Conservation (phyloP, 768 basidiomycete species). For the Exidia glandulosa region DNA sequence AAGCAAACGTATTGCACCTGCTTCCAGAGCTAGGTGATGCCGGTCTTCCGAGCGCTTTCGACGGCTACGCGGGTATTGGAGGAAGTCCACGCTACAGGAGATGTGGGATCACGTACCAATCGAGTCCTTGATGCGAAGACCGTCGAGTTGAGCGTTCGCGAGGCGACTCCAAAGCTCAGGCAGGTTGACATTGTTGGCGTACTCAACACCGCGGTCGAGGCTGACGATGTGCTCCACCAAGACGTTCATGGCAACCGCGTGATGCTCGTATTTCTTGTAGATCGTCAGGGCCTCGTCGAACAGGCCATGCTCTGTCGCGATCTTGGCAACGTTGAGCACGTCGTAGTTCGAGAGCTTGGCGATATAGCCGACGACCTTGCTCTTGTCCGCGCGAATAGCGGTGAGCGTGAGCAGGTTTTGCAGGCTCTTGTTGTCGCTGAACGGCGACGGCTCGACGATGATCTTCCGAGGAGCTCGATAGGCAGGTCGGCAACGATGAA, state of each 20-base stretch:
- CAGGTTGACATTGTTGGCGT: too few relatives aligned
- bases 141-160: constrained; percentile 98
- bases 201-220: constrained; percentile 92
- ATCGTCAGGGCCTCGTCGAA: constrained; percentile 95
- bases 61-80: constrained; percentile 55
- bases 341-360: constrained; percentile 96
- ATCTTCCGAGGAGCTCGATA: constrained; percentile 97
- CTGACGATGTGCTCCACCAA: constrained; percentile 97
- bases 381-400: constrained; percentile 94
- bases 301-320: constrained; percentile 97
- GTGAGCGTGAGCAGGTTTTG: constrained; percentile 93
- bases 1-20: constrained; percentile 98
- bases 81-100: background rate
- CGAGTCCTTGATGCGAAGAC: constrained; percentile 93
- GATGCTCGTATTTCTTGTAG: constrained; percentile 94
- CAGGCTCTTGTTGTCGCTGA: constrained; percentile 93
- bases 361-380: constrained; percentile 96
- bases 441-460: constrained; percentile 91
- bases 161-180: constrained; percentile 96
- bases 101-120: constrained; percentile 49
- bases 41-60: constrained; percentile 97
- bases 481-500: constrained; percentile 96
- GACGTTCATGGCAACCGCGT: constrained; percentile 92
- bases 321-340: constrained; percentile 85
- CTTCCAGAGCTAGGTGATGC: constrained; percentile 99